Evolutionary conservation across 805 yeast genomes (phyloP).

Genomic region (Komagataella phaffii): DNA sequence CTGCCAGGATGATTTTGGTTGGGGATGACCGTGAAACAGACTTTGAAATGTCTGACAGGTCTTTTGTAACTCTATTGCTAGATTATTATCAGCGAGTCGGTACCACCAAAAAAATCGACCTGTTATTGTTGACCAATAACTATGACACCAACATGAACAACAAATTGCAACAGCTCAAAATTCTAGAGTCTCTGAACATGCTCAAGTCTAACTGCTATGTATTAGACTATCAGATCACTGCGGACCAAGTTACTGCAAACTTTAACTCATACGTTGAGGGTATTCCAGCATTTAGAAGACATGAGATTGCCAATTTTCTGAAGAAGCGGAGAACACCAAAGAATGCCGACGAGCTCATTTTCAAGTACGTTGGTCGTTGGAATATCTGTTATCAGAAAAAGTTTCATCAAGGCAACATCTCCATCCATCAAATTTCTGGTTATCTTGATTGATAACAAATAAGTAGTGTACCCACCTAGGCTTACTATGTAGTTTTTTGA

Average conservation of each 20-base stretch:
- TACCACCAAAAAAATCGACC: not conserved
- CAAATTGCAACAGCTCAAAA: not conserved
- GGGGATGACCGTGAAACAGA: not conserved
- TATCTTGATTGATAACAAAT: not conserved
- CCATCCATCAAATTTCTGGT: not conserved
- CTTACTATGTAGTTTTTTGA: not conserved
- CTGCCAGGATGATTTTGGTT: not conserved
- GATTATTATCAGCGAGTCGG: not conserved
- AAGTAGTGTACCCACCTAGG: not conserved
- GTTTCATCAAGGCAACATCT: not conserved
- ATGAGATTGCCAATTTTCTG: slow-evolving; percentile 1
- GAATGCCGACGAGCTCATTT: not conserved
- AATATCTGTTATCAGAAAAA: slow-evolving; percentile 7
- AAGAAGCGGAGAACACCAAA: not conserved
- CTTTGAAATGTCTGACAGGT: not conserved
- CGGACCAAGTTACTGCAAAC: not conserved
- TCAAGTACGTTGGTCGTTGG: slow-evolving; percentile 11
- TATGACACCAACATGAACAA: not conserved
- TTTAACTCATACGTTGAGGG: slow-evolving; percentile 8
- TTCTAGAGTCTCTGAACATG: not conserved
- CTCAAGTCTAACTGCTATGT: not conserved
- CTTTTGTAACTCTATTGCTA: not conserved
- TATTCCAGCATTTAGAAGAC: slow-evolving; percentile 9
- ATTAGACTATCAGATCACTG: not conserved
- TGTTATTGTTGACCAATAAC: not conserved